phyloP scores from a whole-genome alignment of 495 filamentous ascomycete species.

The Xeromyces bisporus region DNA sequence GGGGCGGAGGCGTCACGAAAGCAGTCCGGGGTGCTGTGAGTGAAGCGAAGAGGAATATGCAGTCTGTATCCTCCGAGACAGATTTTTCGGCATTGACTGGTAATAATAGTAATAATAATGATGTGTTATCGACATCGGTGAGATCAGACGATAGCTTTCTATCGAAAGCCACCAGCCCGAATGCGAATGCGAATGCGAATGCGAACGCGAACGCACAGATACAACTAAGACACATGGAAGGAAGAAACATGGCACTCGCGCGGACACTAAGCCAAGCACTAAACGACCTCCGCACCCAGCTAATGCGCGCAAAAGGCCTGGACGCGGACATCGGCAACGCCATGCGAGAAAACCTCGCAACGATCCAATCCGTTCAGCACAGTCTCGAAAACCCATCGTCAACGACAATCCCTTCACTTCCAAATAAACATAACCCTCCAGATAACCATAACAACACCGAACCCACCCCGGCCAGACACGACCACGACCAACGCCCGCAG shows the following conservation, averaged over 20 bases:
- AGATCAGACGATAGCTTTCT: too few species aligned
- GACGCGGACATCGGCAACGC: slow-evolving; percentile 17
- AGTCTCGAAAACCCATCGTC: slow-evolving; percentile 52
- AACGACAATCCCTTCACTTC: slow-evolving; percentile 19
- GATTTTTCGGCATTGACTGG: slow-evolving; percentile 6
- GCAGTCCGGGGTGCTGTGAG: slow-evolving; percentile 78
- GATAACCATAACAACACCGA: slow-evolving; percentile 1
- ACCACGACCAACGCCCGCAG: too few species aligned
- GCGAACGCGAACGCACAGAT: slow-evolving; percentile 10
- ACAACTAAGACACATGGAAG: slow-evolving; percentile 37
- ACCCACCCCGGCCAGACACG: slow-evolving; percentile 3
- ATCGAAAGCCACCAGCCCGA: too few species aligned
- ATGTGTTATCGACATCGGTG: too few species aligned
- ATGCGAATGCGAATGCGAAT: not conserved
- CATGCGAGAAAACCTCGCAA: slow-evolving; percentile 41
- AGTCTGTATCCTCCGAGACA: slow-evolving; percentile 38
- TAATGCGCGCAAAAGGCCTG: slow-evolving; percentile 31
- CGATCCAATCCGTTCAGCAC: slow-evolving; percentile 61
- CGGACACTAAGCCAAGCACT: slow-evolving; percentile 56
- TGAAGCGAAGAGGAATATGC: slow-evolving; percentile 61
- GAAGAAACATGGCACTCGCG: slow-evolving; percentile 56
- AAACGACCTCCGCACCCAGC: slow-evolving; percentile 39
- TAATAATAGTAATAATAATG: too few species aligned
- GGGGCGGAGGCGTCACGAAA: slow-evolving; percentile 80
- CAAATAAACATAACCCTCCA: slow-evolving; percentile 3